Evolutionary conservation across 1,284 basidiomycete species (phyloP), one percentile per base, ranked within the genome.

Genomic region (Fistulinella cinereoalba): DNA sequence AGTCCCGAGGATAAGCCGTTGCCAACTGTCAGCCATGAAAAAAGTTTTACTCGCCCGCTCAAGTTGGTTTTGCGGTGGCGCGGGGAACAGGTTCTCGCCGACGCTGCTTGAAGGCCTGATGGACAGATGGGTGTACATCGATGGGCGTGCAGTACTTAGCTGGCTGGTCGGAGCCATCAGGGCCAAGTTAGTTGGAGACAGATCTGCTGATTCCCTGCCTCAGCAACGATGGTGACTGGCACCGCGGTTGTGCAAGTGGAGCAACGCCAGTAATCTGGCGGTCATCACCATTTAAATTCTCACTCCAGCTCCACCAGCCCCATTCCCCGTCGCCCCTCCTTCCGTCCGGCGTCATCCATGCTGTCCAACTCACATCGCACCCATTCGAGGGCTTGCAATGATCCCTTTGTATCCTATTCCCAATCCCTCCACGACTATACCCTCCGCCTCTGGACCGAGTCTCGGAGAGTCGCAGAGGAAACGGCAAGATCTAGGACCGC

Each of bases 351-450:
- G n/a, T n/a, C n/a, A n/a, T 19, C 19, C 43, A 56, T 66, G 65
- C 28, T 57, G 18, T 49, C 57, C 45, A 27, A 32, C n/a, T 6
- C 63, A 36, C 47, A 45, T 7, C 31, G 45, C 8, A 27, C n/a
- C 16, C 22, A 16, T 31, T 32, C 61, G 24, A 37, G 47, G 1
- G 10, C 40, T 31, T 37, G 11, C 15, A 51, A 50, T 42, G 73
- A 78, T 50, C 71, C 75, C 11, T 65, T 83, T 56, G 61, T 71
- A 41, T 66, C 70, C 29, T 86, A 86, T 60, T 77, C 84, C 12
- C 77, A 76, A 53, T 74, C 81, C 36, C 65, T 86, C 29, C 80
- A 85, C 60, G 74, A 83, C 47, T 85, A 85, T 55, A 87, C 83
- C 27, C 74, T 85, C 44, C 72, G 63, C 33, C 71, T 84, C 38